phyloP scores from a whole-genome alignment of 441 rosid genomes.

The Manihot esculenta region DNA sequence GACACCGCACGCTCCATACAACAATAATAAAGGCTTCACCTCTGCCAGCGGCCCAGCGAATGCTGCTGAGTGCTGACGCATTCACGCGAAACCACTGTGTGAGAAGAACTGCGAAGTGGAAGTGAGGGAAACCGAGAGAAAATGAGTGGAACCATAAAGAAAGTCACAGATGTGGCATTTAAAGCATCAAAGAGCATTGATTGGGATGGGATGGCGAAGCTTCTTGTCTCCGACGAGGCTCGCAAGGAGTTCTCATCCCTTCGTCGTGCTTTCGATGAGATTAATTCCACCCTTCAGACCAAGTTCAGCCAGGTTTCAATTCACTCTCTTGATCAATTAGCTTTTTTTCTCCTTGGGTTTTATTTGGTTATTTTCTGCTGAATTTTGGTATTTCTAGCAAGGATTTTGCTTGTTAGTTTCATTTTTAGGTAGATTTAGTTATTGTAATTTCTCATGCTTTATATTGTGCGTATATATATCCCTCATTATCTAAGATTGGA shows the following conservation, averaged over 20 bases:
- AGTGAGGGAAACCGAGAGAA: conserved; percentile 17
- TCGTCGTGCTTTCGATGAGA: conserved; percentile 94
- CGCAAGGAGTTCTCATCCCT: conserved; percentile 90
- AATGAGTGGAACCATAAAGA: conserved; percentile 79
- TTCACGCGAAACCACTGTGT: no score
- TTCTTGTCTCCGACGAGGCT: conserved; percentile 88
- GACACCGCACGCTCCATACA: not conserved
- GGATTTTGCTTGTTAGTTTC: no score
- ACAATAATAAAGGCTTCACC: not conserved
- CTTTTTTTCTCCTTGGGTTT: not conserved
- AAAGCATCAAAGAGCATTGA: conserved; percentile 73
- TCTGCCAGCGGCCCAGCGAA: not conserved
- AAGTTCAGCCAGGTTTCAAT: conserved; percentile 64
- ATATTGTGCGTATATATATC: no score
- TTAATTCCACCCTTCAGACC: conserved; percentile 79
- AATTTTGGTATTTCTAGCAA: no score
- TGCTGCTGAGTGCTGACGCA: not conserved
- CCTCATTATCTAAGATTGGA: no score
- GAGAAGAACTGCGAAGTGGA: conserved; percentile 19
- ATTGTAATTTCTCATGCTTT: no score
- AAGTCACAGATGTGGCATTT: conserved; percentile 64
- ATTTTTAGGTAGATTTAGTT: no score
- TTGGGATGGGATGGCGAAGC: conserved; percentile 97
- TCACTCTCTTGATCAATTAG: not conserved
- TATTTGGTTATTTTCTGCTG: not conserved